phyloP scores from a whole-genome alignment of 2,329 filamentous ascomycete genomes.

The Talaromyces sp. region DNA sequence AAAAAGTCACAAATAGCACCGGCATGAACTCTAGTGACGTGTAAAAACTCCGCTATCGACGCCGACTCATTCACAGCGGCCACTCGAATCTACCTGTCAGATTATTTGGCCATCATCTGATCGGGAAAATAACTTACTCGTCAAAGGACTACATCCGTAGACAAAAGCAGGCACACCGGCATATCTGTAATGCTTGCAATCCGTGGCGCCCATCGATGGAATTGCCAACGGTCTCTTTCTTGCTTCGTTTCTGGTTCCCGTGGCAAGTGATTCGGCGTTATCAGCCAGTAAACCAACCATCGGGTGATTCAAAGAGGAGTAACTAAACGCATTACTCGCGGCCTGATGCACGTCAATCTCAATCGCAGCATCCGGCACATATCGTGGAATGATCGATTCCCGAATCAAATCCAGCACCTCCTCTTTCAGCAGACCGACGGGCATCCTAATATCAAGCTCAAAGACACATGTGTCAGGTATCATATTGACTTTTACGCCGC shows the following conservation, averaged over 20 bases:
- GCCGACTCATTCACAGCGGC: constrained; percentile 8
- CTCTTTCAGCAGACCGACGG: constrained; percentile 34
- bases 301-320: constrained; percentile 32
- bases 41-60: constrained; percentile 4
- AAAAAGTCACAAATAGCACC: constrained; percentile 5
- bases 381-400: background rate
- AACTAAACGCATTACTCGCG: constrained; percentile 34
- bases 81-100: background rate
- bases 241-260: constrained; percentile 15
- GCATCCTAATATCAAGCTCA: constrained; percentile 41
- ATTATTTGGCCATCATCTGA: too few relatives aligned
- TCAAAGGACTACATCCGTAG: constrained; percentile 26
- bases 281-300: constrained; percentile 26
- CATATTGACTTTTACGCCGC: constrained; percentile 44
- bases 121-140: too few relatives aligned
- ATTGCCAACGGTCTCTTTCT: constrained; percentile 31
- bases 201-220: constrained; percentile 40
- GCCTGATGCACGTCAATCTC: constrained; percentile 30
- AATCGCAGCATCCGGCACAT: constrained; percentile 21
- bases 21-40: constrained; percentile 9
- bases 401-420: constrained; percentile 27
- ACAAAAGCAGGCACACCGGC: constrained; percentile 37
- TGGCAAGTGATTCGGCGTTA: constrained; percentile 25
- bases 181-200: constrained; percentile 43
- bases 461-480: constrained; percentile 39